Conservation (phyloP, 1,284 basidiomycete species). For the Trichosporon sp. region DNA sequence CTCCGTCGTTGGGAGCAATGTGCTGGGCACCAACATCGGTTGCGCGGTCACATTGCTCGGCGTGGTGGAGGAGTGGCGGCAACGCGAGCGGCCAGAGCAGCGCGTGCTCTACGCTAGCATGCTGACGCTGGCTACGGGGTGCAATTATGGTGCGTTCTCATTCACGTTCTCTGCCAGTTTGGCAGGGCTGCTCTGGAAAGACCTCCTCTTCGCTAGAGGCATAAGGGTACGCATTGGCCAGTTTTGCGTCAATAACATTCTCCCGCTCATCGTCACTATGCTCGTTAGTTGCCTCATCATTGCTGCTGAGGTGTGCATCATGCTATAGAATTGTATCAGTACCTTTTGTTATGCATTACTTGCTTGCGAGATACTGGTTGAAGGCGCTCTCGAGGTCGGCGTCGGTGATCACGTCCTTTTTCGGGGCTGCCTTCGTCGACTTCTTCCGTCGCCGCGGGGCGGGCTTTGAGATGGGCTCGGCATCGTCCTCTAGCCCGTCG, state of each 20-base stretch:
- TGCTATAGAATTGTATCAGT: conserved; percentile 20
- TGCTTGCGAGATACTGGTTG: neutral
- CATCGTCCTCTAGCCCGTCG: neutral
- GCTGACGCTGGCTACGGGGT: conserved; percentile 69
- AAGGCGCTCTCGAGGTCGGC: neutral
- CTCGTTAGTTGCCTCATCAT: conserved; percentile 51
- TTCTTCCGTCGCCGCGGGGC: neutral
- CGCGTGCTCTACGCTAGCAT: conserved; percentile 41
- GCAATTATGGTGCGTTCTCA: conserved; percentile 87
- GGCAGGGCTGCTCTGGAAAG: conserved; percentile 81
- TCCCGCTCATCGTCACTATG: conserved; percentile 62
- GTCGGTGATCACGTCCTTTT: neutral
- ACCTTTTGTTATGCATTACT: neutral
- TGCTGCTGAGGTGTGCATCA: conserved; percentile 48
- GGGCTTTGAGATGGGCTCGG: neutral
- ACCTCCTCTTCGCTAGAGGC: conserved; percentile 71
- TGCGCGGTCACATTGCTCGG: conserved; percentile 12
- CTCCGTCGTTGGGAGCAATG: conserved; percentile 73
- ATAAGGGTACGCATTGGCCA: conserved; percentile 61
- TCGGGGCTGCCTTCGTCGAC: neutral
- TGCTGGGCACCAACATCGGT: conserved; percentile 90
- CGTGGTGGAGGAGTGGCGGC: neutral
- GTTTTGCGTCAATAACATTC: conserved; percentile 69
- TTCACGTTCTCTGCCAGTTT: conserved; percentile 75
- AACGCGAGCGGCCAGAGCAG: conserved; percentile 15